phyloP scores from a whole-genome alignment of 805 yeast species.

The Lachancea fermentati region DNA sequence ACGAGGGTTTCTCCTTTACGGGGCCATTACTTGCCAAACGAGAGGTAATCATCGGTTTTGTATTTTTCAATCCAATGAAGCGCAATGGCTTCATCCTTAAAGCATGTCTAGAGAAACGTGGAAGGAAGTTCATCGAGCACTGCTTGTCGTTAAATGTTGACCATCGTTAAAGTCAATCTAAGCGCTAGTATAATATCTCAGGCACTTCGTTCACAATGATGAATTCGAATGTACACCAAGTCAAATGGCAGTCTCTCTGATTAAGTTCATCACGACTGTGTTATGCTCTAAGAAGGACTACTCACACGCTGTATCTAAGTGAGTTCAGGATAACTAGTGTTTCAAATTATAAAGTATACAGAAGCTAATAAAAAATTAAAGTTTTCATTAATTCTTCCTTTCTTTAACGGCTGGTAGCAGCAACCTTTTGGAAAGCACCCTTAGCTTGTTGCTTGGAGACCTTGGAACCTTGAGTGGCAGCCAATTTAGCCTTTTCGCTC shows the following conservation, averaged over 20 bases:
- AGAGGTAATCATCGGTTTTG: background rate
- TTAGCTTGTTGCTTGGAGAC: constrained; percentile 94
- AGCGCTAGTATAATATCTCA: background rate
- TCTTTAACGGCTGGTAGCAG: constrained; percentile 90
- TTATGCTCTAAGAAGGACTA: too few relatives aligned
- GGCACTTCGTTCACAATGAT: background rate
- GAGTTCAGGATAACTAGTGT: constrained; percentile 2
- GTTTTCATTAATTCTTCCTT: constrained; percentile 9
- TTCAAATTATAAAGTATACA: constrained; percentile 9
- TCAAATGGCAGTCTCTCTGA: too few relatives aligned
- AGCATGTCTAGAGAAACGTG: background rate
- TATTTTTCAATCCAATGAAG: background rate
- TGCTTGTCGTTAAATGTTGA: background rate
- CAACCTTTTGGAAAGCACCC: constrained; percentile 97
- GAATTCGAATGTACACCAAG: background rate
- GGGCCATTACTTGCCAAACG: constrained; percentile 3
- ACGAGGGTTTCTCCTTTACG: constrained; percentile 26
- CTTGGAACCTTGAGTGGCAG: constrained; percentile 70
- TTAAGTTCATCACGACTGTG: too few relatives aligned
- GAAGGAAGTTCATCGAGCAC: background rate
- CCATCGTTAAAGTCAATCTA: background rate
- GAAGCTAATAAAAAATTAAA: background rate
- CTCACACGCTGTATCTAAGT: too few relatives aligned
- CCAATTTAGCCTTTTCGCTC: constrained; percentile 82
- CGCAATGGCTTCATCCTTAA: background rate